Evolutionary conservation across 352 stramenopile genomes (phyloP).

Genomic region (Globisporangium spiculum): DNA sequence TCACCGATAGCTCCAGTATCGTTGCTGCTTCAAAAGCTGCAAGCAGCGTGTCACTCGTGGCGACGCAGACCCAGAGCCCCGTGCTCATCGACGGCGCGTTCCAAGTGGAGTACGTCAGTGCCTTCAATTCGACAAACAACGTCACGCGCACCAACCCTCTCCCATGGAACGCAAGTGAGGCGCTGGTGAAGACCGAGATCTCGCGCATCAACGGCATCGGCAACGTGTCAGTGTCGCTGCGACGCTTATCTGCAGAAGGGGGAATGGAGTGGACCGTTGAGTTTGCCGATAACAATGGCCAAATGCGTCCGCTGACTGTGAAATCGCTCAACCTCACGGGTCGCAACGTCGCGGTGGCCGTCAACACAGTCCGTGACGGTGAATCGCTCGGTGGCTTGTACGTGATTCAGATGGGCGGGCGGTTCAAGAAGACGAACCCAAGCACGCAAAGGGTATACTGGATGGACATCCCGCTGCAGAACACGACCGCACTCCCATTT

Average conservation of each 20-base stretch:
- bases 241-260: conserved; percentile 47
- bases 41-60: conserved; percentile 13
- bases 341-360: conserved; percentile 28
- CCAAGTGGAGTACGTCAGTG: conserved; percentile 39
- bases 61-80: conserved; percentile 32
- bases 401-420: conserved; percentile 48
- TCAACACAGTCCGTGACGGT: conserved; percentile 40
- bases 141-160: conserved; percentile 30
- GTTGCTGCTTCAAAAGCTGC: conserved; percentile 15
- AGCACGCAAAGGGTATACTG: conserved; percentile 43
- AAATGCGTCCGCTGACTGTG: conserved; percentile 34
- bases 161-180: conserved; percentile 48
- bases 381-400: conserved; percentile 51
- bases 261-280: conserved; percentile 63
- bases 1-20: conserved; percentile 20
- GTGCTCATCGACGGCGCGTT: conserved; percentile 50
- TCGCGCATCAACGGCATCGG: conserved; percentile 47
- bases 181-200: conserved; percentile 30
- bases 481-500: conserved; percentile 42
- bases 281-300: conserved; percentile 63
- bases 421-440: conserved; percentile 49
- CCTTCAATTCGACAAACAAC: conserved; percentile 35
- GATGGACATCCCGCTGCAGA: conserved; percentile 32
- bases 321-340: conserved; percentile 57
- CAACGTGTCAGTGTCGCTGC: conserved; percentile 35